Base-by-base conservation (phyloP, 495 filamentous ascomycete genomes). In the Daldinia loculata region DNA sequence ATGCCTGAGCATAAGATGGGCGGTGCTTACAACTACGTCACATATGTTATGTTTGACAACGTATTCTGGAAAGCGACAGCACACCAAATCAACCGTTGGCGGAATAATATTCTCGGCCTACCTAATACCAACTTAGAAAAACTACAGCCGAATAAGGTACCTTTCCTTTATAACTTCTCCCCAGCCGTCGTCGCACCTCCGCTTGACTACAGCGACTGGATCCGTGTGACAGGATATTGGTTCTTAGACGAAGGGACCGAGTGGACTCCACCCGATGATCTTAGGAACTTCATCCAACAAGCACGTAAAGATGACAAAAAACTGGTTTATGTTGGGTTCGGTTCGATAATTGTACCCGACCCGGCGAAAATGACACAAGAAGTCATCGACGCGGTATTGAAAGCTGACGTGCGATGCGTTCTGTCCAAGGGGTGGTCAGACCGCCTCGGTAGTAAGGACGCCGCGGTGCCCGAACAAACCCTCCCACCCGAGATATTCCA, bases 401-500 rank as follows among this genome's bases (percentile, higher is more conserved):
- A 96, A 78, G 96, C 96, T 0, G 95, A 96, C 73, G 93, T 98
- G 4, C 88, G 95, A 51, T 98, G 96, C 72, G 95, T 99, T 72
- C 85, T 99, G 7, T 97, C 93, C 27, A 98, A 98, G 77, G 95
- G 95, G n/a, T 99, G 95, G 95, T 97, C 94, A n/a, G 95, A 98
- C 77, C 88, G 94, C 22, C 85, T 69, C 26, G 73, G 75, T 38
- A 71, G 74, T 27, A 83, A 88, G 48, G 82, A 88, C 24, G 84
- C 85, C 55, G 78, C 80, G 6, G 70, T 70, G 51, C 77, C 85
- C 0, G 94, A 97, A 75, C 85, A 92, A 32, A 85, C 86, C 6
- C 83, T 99, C 6, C 95, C 95, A 2, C 81, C 87, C 0, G 90
- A 93, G 66, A 95, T 99, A 61, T 84, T 90, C 72, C 91, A 92